These are phyloP conservation scores for Cryomyces minteri DNA, from an alignment of 495 filamentous ascomycete genomes.

Conservation along the genomic window DNA sequence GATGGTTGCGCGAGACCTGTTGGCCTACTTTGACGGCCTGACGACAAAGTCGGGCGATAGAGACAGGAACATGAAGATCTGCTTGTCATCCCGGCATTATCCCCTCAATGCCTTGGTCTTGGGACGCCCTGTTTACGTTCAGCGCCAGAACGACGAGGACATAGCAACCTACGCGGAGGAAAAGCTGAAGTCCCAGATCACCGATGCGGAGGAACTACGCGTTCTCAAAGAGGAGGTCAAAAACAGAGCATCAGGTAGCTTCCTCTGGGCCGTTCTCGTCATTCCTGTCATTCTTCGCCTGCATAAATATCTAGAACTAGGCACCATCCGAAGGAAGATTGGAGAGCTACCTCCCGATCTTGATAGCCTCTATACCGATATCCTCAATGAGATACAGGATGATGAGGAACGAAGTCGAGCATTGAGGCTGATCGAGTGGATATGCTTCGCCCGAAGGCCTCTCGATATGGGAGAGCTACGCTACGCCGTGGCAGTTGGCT, in stretches of 20 bases:
- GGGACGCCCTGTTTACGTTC: conserved; percentile 10
- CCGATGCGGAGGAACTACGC: not conserved
- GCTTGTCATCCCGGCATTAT: conserved; percentile 23
- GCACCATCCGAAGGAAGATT: conserved; percentile 7
- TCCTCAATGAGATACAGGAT: conserved; percentile 10
- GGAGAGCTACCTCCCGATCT: conserved; percentile 10
- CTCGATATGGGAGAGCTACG: conserved; percentile 14
- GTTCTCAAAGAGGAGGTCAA: conserved; percentile 8
- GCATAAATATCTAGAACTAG: conserved; percentile 3
- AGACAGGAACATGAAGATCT: conserved; percentile 14
- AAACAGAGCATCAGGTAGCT: conserved; percentile 14
- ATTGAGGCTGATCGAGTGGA: conserved; percentile 18
- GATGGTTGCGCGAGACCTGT: conserved; percentile 8
- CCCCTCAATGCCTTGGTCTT: conserved; percentile 12
- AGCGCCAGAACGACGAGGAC: conserved; percentile 14
- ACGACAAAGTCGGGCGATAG: not conserved
- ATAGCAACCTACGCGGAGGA: conserved; percentile 15
- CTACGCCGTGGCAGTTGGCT: conserved; percentile 15
- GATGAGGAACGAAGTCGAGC: conserved; percentile 3
- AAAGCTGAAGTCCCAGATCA: not conserved
- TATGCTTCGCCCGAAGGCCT: conserved; percentile 15
- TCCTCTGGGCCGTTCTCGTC: conserved; percentile 21
- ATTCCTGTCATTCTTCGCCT: conserved; percentile 7
- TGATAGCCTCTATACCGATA: conserved; percentile 11
- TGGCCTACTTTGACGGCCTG: conserved; percentile 10